These are phyloP conservation scores for Tuber magnatum DNA, from an alignment of 495 filamentous ascomycete genomes.

Conservation along the genomic window DNA sequence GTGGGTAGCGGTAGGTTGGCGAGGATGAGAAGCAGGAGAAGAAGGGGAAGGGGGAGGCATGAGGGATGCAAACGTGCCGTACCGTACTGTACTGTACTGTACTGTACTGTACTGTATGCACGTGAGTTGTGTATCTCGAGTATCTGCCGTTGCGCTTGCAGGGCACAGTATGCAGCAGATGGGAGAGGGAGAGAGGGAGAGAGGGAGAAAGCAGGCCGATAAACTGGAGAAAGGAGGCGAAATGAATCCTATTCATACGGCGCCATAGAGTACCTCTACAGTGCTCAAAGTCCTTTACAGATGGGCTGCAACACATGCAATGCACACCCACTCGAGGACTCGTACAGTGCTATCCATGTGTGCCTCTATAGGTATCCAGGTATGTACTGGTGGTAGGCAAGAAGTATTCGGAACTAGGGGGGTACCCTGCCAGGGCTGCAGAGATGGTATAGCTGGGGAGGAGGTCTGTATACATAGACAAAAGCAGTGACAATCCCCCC, in stretches of 20 bases:
- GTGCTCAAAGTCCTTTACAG: not conserved
- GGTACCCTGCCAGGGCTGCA: no score
- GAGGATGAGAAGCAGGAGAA: not conserved
- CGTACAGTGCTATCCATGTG: not conserved
- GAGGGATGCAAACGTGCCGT: not conserved
- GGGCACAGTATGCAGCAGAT: not conserved
- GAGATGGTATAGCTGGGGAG: no score
- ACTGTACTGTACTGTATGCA: not conserved
- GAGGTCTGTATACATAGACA: no score
- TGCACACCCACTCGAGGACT: not conserved
- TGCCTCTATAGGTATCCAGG: not conserved
- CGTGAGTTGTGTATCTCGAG: not conserved
- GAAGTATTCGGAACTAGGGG: no score
- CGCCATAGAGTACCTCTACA: not conserved
- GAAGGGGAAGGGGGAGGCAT: not conserved
- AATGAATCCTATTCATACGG: not conserved
- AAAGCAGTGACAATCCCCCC: no score
- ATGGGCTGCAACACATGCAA: not conserved
- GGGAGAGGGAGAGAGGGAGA: not conserved
- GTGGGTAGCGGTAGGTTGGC: not conserved
- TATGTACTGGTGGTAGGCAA: not conserved
- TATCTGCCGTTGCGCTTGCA: not conserved
- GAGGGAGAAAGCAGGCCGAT: not conserved
- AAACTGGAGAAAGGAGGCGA: conserved; percentile 3
- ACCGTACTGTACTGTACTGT: not conserved